A percentile compares a stretch with the other conserved stretches of the same genome.
Conservation (phyloP, 2,329 filamentous ascomycete genomes). For the Hirsutella minnesotensis region DNA sequence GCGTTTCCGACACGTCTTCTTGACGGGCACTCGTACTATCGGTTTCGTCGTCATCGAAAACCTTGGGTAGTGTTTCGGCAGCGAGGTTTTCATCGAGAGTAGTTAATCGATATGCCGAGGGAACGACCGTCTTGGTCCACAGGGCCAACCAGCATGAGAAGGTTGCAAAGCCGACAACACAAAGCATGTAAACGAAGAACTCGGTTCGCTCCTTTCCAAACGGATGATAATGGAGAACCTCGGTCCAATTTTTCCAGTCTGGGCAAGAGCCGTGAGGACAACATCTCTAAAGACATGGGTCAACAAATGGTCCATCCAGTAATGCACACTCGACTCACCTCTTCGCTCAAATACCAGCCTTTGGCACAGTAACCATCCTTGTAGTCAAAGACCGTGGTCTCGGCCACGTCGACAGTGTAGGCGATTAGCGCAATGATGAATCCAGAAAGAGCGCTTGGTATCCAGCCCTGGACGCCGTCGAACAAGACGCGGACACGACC, state of each 20-base stretch:
- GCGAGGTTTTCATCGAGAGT: conserved; percentile 90
- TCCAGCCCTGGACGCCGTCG: conserved; percentile 87
- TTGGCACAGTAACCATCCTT: conserved; percentile 76
- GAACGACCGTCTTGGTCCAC: conserved; percentile 86
- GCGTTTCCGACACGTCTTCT: conserved; percentile 23
- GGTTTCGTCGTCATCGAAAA: conserved; percentile 25
- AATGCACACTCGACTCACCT: conserved; percentile 25
- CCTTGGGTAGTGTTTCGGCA: conserved; percentile 39
- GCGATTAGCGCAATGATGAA: conserved; percentile 75
- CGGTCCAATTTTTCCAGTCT: conserved; percentile 45
- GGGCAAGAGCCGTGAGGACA: conserved; percentile 44
- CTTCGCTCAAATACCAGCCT: conserved; percentile 64
- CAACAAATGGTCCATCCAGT: background rate
- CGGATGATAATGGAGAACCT: conserved; percentile 31
- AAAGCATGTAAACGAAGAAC: conserved; percentile 62
- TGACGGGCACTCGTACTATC: conserved; percentile 31
- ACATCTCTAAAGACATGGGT: conserved; percentile 29
- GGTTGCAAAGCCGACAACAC: conserved; percentile 58
- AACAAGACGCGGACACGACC: conserved; percentile 68
- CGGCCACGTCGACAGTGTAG: conserved; percentile 80
- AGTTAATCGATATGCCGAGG: conserved; percentile 73
- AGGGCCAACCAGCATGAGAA: conserved; percentile 71
- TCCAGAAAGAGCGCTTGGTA: conserved; percentile 82
- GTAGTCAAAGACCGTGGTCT: conserved; percentile 75
- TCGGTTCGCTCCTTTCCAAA: conserved; percentile 53